Evolutionary conservation across 805 yeast genomes (phyloP).

Genomic region (Candida dajiaensis): DNA sequence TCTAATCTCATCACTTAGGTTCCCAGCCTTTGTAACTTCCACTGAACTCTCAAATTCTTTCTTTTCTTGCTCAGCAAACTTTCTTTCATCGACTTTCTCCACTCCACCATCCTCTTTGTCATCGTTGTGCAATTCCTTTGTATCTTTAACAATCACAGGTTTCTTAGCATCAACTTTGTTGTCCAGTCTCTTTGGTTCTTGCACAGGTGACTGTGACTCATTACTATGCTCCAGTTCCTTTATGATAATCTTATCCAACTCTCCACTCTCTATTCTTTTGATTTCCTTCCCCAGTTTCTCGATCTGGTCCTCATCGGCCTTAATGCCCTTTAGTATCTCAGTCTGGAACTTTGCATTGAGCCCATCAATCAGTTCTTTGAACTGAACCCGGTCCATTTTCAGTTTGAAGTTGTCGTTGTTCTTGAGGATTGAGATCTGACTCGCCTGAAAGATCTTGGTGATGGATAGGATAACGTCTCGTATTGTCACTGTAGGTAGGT

Average conservation of each 20-base stretch:
- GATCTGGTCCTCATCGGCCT: constrained; percentile 12
- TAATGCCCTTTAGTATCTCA: constrained; percentile 5
- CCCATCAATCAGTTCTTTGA: constrained; percentile 11
- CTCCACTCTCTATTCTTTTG: constrained; percentile 16
- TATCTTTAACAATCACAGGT: not conserved
- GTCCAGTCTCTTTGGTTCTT: not conserved
- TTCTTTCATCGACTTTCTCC: not conserved
- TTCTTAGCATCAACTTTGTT: not conserved
- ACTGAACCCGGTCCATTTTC: constrained; percentile 13
- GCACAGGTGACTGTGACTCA: not conserved
- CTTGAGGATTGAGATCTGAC: constrained; percentile 20
- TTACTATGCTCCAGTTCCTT: constrained; percentile 8
- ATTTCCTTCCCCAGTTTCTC: constrained; percentile 11
- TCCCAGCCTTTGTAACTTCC: not conserved
- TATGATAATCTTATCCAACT: constrained; percentile 13
- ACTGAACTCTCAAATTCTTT: not conserved
- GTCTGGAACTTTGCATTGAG: constrained; percentile 9
- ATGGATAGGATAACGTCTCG: constrained; percentile 22
- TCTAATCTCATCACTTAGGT: not conserved
- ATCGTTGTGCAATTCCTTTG: constrained; percentile 6
- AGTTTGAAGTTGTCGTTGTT: constrained; percentile 22
- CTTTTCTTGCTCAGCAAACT: not conserved
- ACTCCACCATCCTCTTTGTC: constrained; percentile 4
- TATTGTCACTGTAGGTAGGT: constrained; percentile 7
- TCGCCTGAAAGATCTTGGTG: constrained; percentile 18